A percentile compares a stretch with the other conserved stretches of the same genome.
Evolutionary conservation across 2,329 filamentous ascomycete species (phyloP).

Genomic region (Fusarium agapanthi): DNA sequence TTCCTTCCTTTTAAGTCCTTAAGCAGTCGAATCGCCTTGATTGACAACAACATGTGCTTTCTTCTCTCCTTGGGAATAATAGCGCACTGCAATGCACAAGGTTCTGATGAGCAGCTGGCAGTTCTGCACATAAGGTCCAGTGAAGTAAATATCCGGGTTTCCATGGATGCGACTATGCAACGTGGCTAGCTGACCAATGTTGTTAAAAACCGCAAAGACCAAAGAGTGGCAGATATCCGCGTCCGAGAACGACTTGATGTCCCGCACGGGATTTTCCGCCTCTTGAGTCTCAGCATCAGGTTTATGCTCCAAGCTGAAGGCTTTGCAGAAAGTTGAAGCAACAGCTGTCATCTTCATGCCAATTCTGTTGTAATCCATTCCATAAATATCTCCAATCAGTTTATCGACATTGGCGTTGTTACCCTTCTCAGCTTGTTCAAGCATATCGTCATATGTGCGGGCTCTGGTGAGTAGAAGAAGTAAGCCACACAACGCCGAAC

Average conservation of each 20-base stretch:
- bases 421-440: slow-evolving; percentile 86
- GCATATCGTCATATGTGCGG: slow-evolving; percentile 95
- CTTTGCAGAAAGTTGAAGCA: slow-evolving; percentile 95
- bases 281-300: slow-evolving; percentile 79
- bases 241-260: slow-evolving; percentile 66
- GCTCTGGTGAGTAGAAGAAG: slow-evolving; percentile 92
- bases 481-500: slow-evolving; percentile 94
- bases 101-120: slow-evolving; percentile 98
- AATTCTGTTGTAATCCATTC: slow-evolving; percentile 93
- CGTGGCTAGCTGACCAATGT: slow-evolving; percentile 97
- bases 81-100: slow-evolving; percentile 52
- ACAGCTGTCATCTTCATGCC: slow-evolving; percentile 95
- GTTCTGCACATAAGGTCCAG: slow-evolving; percentile 93
- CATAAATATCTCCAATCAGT: slow-evolving; percentile 97
- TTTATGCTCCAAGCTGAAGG: slow-evolving; percentile 88
- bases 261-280: slow-evolving; percentile 64
- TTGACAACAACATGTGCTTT: slow-evolving; percentile 9
- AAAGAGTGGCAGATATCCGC: slow-evolving; percentile 91
- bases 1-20: fast-evolving
- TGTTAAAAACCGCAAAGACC: slow-evolving; percentile 95
- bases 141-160: slow-evolving; percentile 96
- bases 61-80: slow-evolving; percentile 25
- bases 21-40: not conserved
- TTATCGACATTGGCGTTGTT: slow-evolving; percentile 96
- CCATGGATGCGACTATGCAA: slow-evolving; percentile 93